phyloP scores from a whole-genome alignment of 345 rosid species.

The Lagerstroemia speciosa region DNA sequence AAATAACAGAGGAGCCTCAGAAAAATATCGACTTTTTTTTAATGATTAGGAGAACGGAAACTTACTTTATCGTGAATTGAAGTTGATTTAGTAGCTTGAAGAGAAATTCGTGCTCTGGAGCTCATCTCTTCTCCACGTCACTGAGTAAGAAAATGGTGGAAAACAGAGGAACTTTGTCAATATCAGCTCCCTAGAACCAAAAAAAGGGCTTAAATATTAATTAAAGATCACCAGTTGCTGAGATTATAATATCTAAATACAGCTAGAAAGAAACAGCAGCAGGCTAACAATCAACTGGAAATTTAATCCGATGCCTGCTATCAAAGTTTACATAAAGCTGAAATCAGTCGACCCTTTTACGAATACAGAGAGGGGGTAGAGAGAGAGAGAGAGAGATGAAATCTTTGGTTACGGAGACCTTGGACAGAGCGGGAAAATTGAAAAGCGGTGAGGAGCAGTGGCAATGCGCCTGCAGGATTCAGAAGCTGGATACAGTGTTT shows the following conservation, averaged over 20 bases:
- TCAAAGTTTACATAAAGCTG: constrained; percentile 5
- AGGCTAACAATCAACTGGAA: background rate
- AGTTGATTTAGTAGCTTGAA: constrained; percentile 65
- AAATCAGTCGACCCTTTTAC: constrained; percentile 5
- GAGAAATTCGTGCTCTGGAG: constrained; percentile 58
- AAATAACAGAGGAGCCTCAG: background rate
- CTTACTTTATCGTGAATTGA: constrained; percentile 46
- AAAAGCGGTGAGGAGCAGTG: constrained; percentile 25
- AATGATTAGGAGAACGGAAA: constrained; percentile 4
- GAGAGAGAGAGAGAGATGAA: background rate
- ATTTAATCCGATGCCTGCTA: background rate
- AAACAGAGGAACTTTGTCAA: constrained; percentile 17
- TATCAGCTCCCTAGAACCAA: constrained; percentile 3
- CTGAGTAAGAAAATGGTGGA: constrained; percentile 13
- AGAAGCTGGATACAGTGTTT: background rate
- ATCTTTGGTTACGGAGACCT: background rate
- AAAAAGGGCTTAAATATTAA: background rate
- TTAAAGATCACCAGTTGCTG: too few relatives aligned
- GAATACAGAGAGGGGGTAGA: constrained; percentile 2
- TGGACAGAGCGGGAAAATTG: constrained; percentile 61
- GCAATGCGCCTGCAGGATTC: constrained; percentile 19
- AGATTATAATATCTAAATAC: too few relatives aligned
- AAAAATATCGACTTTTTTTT: too few relatives aligned
- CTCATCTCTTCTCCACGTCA: constrained; percentile 40
- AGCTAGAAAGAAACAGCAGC: background rate